Evolutionary conservation across 495 filamentous ascomycete genomes (phyloP), one percentile per base, ranked within the genome.

Genomic region (Letharia lupina): DNA sequence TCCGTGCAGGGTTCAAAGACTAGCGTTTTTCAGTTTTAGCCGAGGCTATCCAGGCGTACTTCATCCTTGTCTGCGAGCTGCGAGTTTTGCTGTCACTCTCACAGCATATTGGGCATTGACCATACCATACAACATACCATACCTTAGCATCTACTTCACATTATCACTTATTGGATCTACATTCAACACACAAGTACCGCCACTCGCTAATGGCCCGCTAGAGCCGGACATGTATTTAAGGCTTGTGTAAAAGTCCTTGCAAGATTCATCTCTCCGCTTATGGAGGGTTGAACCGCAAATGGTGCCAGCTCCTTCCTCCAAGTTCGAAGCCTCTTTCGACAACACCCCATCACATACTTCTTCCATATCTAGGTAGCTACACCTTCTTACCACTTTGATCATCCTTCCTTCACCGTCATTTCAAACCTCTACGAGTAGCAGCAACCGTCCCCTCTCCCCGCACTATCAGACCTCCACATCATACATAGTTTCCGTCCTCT

Each of bases 251-350:
- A 48, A 68, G 67, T 54, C 61, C 33, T 54, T 65, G 54, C 31
- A 57, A 56, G 4, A 68, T 68, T 68, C 66, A 68, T 42, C 47
- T 61, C 58, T 54, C 58, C 66, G 60, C 63, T 59, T 69, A 82
- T 83, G 80, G 80, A 80, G 77, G 77, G 75, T 75, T 79, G 73
- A 77, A 71, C 75, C 74, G 77, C 73, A 57, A 57, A 71, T 71
- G 69, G 69, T 72, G 70, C 68, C 56, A 73, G 76, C 76, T 76
- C 73, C 80, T 75, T 75, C 78, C 68, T 71, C 71, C 73, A 81
- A 79, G 79, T 80, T 78, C 72, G 75, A 79, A 71, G 69, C 71
- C 71, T 64, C 66, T 67, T 67, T 71, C 67, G 65, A 69, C 67
- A 61, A 61, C 56, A 70, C 65, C 40, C 50, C 50, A 57, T 54